phyloP scores from a whole-genome alignment of 805 yeast species.

The Yamadazyma nakazawae region DNA sequence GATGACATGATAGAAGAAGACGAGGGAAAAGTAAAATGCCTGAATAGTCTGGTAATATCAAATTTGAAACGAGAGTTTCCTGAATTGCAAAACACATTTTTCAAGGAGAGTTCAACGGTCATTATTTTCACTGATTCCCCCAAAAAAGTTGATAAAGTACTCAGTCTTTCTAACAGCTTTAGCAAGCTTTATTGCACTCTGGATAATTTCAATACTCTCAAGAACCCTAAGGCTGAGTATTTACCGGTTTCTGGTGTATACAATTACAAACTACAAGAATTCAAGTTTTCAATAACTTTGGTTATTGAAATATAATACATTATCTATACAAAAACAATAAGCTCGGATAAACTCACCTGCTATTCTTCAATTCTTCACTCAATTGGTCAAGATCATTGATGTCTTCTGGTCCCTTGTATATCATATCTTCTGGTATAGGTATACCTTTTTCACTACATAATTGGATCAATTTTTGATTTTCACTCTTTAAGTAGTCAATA shows the following conservation, averaged over 20 bases:
- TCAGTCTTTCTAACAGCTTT: conserved; percentile 1
- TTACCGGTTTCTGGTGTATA: conserved; percentile 17
- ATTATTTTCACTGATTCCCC: conserved; percentile 15
- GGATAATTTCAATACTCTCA: conserved; percentile 1
- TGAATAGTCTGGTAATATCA: background rate
- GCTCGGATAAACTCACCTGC: background rate
- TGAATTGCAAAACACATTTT: background rate
- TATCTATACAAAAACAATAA: background rate
- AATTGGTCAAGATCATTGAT: conserved; percentile 14
- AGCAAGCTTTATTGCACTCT: conserved; percentile 7
- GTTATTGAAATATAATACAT: conserved; percentile 14
- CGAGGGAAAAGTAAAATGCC: conserved; percentile 5
- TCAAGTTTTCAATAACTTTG: conserved; percentile 15
- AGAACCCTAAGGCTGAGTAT: conserved; percentile 9
- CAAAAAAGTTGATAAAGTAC: conserved; percentile 10
- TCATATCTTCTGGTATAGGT: conserved; percentile 39
- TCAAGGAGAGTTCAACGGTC: background rate
- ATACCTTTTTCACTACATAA: conserved; percentile 40
- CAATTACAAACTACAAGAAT: conserved; percentile 12
- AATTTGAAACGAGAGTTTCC: conserved; percentile 1
- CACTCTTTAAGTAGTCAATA: conserved; percentile 47
- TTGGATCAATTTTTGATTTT: conserved; percentile 45
- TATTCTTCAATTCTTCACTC: conserved; percentile 8
- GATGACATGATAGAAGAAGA: conserved; percentile 45
- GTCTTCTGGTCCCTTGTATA: conserved; percentile 26